Base-by-base conservation (phyloP, 176 grass and related monocot species). In the Rhynchospora pubera region DNA sequence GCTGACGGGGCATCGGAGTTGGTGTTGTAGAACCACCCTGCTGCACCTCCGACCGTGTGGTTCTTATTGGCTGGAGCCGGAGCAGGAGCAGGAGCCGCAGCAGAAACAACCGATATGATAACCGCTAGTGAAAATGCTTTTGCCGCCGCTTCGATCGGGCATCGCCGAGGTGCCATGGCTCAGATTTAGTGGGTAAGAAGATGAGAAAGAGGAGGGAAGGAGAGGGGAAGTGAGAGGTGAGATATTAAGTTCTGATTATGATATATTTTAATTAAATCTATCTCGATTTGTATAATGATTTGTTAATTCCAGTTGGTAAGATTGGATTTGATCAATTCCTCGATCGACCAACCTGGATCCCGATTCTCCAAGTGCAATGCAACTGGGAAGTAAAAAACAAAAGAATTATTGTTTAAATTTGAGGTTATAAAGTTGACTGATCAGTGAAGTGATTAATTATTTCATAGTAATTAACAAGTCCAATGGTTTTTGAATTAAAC, bases 1-100 rank as follows among this genome's bases (percentile, higher is more conserved):
- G 82, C 72, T 4, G 90, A 89, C 21, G 90, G 60, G 59, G 83
- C 22, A 85, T 94, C 89, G 72, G 79, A 82, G 7, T 72, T 58
- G 46, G 66, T 32, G 80, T 92, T 78, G 83, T 92, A 97, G 88
- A 94, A 86, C 92, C 94, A 97, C 8, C 92, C 94, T 45, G 50
- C 81, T 19, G 65, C 8, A 72, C 81, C 86, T 45, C 87, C 94
- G 10, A 97, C 94, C 1, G 94, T 97, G 86, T 89, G 88, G 65
- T 97, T 97, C 77, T 46, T 79, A 87, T 94, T 90, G 32, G 76
- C 22, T 70, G 80, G 79, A n/a, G 82, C 67, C 15, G 87, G 70
- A 18, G 82, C 67, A 12, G 87, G 70, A 18, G 85, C 34, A 18
- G 28, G 57, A 12, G 76, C 44, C 6, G 80, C 69, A 48, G 74